A percentile compares a stretch with the other conserved stretches of the same genome.
phyloP scores from a whole-genome alignment of 305 asterid genomes.

The Rubia tinctorum region DNA sequence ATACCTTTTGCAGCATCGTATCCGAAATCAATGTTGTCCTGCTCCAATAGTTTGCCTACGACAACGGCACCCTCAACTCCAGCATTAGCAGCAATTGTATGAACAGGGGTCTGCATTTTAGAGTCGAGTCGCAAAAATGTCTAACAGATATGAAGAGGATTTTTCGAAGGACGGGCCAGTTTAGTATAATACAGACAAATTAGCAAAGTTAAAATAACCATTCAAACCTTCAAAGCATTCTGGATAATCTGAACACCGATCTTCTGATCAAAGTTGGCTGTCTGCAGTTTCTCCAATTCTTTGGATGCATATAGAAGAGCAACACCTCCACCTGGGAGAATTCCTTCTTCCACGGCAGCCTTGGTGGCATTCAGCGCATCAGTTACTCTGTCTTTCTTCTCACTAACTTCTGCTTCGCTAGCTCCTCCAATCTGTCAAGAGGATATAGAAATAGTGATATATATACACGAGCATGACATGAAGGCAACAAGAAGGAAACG shows the following conservation, averaged over 20 bases:
- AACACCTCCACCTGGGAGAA: slow-evolving; percentile 63
- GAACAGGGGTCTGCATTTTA: slow-evolving; percentile 42
- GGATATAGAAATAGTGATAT: neutral
- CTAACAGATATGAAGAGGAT: neutral
- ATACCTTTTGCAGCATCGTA: slow-evolving; percentile 70
- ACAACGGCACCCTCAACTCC: slow-evolving; percentile 65
- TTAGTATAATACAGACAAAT: neutral
- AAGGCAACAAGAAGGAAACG: neutral
- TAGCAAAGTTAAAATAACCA: neutral
- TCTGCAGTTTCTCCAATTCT: slow-evolving; percentile 42
- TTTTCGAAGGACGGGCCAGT: neutral
- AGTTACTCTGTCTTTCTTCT: slow-evolving; percentile 66
- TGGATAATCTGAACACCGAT: slow-evolving; percentile 67
- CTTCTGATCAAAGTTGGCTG: slow-evolving; percentile 60
- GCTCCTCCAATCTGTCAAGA: slow-evolving; percentile 57
- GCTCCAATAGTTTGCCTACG: slow-evolving; percentile 57
- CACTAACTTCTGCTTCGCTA: slow-evolving; percentile 62
- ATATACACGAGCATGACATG: neutral
- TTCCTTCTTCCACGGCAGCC: slow-evolving; percentile 75
- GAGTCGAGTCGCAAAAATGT: neutral
- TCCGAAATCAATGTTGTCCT: slow-evolving; percentile 54
- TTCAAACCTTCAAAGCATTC: slow-evolving; percentile 73
- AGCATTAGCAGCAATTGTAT: slow-evolving; percentile 53
- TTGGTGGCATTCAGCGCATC: slow-evolving; percentile 70
- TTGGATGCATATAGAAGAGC: slow-evolving; percentile 59